Base-by-base conservation (phyloP, 140 eudicot species). In the Stevia rebaudiana region DNA sequence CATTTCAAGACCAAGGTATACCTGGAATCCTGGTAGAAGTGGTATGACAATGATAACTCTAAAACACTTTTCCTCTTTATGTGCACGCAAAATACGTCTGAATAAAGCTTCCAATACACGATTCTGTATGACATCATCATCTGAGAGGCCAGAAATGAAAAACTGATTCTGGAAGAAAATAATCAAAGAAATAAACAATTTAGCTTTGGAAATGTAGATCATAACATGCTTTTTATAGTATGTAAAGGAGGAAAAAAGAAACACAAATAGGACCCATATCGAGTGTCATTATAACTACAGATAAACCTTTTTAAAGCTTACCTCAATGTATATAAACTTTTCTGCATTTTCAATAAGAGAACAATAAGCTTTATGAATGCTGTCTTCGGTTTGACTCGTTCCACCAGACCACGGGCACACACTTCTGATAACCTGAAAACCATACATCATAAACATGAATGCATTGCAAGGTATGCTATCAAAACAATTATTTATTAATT, bases 1-100 rank as follows among this genome's bases (percentile, higher is more conserved):
- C 17, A 21, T 50, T 51, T 31, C 42, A 61, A 67, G 47, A 47
- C 65, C 8, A 67, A 28, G 69, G 16, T 15, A 19, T 76, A 92
- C 99, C 99, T 88, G 97, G 79, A 92, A 92, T n/a, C 99, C 99
- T 13, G 99, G 96, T 43, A 92, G 64, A 46, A 92, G 94, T 59
- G 99, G 99, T 53, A 92, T 77, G 58, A 92, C 95, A 39, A 92
- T 53, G 35, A 92, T 79, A 70, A 82, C 99, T 73, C 97, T 85
- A 65, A 92, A 92, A 61, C 86, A 80, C 70, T 78, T 88, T 42
- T 72, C 76, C 43, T 85, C 88, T 69, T 55, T 80, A 69, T 85
- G 83, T 55, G 99, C 99, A 75, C 73, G 83, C 62, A 88, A 48
- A 55, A 92, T 92, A 65, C 99, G 99, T 61, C 73, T 88, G 73